These are phyloP conservation scores for Rhodamnia argentea DNA, from an alignment of 345 rosid genomes.

Conservation along the genomic window DNA sequence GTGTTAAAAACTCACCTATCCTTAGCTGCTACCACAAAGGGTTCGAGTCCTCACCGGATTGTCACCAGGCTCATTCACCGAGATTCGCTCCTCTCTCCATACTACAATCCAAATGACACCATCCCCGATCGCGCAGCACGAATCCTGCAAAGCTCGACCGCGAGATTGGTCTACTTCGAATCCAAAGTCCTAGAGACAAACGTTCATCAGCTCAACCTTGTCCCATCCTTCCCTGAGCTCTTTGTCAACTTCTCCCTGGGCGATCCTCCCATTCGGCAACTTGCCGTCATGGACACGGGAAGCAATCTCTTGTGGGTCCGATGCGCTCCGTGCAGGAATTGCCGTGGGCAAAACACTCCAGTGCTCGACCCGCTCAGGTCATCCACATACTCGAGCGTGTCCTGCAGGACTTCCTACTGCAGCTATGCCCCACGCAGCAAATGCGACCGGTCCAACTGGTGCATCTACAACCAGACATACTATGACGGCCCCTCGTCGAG, in stretches of 20 bases:
- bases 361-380: slow-evolving; percentile 15
- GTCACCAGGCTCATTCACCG: slow-evolving; percentile 11
- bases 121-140: background rate
- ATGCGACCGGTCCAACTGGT: slow-evolving; percentile 2
- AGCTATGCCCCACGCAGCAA: background rate
- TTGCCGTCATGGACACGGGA: slow-evolving; percentile 28
- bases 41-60: background rate
- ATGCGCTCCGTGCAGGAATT: slow-evolving; percentile 15
- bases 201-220: background rate
- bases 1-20: background rate
- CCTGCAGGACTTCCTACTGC: slow-evolving; percentile 7
- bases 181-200: background rate
- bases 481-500: background rate
- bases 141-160: background rate
- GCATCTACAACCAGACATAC: slow-evolving; percentile 12
- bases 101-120: background rate
- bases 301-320: slow-evolving; percentile 29
- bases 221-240: slow-evolving; percentile 7
- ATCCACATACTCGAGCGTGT: slow-evolving; percentile 4
- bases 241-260: slow-evolving; percentile 24
- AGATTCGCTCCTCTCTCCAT: slow-evolving; percentile 5
- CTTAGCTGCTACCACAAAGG: background rate
- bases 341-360: background rate
- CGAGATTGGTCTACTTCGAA: slow-evolving; percentile 12
- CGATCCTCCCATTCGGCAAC: slow-evolving; percentile 22